Percentiles rank a stretch among this genome's conserved stretches.
Evolutionary conservation across 2,329 filamentous ascomycete genomes (phyloP).

Genomic region (Fusarium succisae): DNA sequence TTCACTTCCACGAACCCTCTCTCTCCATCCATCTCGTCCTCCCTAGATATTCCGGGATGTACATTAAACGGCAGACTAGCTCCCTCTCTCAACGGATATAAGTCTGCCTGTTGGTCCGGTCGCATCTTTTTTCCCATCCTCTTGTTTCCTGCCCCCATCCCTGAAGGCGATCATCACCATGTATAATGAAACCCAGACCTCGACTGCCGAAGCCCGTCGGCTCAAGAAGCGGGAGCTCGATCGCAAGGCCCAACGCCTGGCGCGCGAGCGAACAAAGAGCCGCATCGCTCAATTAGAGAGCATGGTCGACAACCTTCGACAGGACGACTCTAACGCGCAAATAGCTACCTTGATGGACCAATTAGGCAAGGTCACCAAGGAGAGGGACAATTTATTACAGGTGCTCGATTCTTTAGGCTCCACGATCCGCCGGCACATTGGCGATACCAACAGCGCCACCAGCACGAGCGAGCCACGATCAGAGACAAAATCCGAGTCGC

Average conservation of each 20-base stretch:
- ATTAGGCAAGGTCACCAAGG: slow-evolving; percentile 38
- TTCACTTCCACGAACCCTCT: neutral
- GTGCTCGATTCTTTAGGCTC: slow-evolving; percentile 23
- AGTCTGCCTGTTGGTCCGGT: neutral
- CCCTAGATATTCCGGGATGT: neutral
- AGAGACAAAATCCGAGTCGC: neutral
- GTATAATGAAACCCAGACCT: slow-evolving; percentile 7
- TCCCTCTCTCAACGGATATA: neutral
- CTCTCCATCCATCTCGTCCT: neutral
- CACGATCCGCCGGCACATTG: slow-evolving; percentile 31
- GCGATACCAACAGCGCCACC: neutral
- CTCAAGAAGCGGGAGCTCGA: slow-evolving; percentile 47
- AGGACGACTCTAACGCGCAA: slow-evolving; percentile 39
- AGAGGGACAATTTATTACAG: slow-evolving; percentile 35
- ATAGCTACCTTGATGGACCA: slow-evolving; percentile 40
- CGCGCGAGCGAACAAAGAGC: slow-evolving; percentile 45
- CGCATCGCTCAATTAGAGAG: slow-evolving; percentile 46
- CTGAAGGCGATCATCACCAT: slow-evolving; percentile 19
- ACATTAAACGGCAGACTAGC: neutral
- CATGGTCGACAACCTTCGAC: slow-evolving; percentile 40
- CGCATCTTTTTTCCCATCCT: neutral
- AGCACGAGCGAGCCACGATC: neutral
- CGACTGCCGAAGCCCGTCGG: slow-evolving; percentile 26
- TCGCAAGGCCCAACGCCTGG: slow-evolving; percentile 45
- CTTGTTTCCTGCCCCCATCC: neutral